phyloP scores from a whole-genome alignment of 1,284 basidiomycete species.

The Hypsizygus ulmarius region DNA sequence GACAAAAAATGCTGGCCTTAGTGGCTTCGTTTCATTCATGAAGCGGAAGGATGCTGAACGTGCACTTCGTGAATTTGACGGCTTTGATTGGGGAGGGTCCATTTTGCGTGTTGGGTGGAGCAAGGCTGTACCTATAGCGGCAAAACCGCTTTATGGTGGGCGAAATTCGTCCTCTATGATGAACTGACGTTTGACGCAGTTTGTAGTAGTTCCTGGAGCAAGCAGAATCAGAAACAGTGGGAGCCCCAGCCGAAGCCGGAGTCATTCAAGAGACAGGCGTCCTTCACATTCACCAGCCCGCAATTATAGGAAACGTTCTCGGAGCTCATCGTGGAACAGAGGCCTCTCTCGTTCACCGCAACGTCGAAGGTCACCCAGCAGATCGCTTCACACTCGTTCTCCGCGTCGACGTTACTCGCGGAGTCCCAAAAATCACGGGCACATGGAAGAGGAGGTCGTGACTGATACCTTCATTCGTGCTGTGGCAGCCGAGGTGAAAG shows the following conservation, averaged over 20 bases:
- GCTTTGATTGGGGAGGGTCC: constrained; percentile 88
- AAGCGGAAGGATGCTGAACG: constrained; percentile 85
- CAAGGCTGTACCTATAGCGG: constrained; percentile 86
- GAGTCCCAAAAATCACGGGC: constrained; percentile 32
- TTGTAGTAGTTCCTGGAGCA: constrained; percentile 16
- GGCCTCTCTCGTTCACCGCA: constrained; percentile 48
- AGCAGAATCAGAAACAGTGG: constrained; percentile 13
- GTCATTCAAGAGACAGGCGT: constrained; percentile 45
- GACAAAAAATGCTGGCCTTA: constrained; percentile 70
- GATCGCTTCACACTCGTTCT: constrained; percentile 42
- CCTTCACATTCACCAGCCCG: constrained; percentile 49
- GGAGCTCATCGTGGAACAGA: constrained; percentile 45
- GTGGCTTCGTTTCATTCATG: constrained; percentile 97
- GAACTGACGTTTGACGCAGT: background rate
- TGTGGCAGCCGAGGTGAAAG: constrained; percentile 81
- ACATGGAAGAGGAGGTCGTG: constrained; percentile 56
- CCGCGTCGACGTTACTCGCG: constrained; percentile 37
- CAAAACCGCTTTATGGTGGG: constrained; percentile 79
- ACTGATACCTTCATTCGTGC: constrained; percentile 82
- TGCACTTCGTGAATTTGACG: constrained; percentile 85
- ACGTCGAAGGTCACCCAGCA: constrained; percentile 35
- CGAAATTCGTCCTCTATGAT: constrained; percentile 8
- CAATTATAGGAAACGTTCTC: constrained; percentile 33
- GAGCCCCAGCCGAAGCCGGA: constrained; percentile 38
- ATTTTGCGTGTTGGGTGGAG: constrained; percentile 91